Evolutionary conservation across 208 protist species (phyloP).

Genomic region (Zelonia costaricensis): DNA sequence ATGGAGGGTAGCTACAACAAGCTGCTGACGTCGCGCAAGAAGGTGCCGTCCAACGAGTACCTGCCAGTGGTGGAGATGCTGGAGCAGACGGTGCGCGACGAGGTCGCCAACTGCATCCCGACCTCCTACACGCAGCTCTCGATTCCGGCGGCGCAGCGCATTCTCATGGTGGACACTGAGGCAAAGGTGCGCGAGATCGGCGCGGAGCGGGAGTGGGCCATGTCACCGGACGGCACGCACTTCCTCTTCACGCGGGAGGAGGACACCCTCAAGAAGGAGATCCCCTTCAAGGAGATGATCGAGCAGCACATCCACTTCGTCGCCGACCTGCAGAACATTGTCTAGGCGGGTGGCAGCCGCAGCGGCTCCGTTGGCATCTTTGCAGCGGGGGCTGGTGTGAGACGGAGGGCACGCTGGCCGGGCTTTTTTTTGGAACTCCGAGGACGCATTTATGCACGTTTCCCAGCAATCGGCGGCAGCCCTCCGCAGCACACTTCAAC

Average conservation of each 20-base stretch:
- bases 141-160: conserved; percentile 73
- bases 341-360: too few species aligned
- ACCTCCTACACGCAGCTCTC: conserved; percentile 82
- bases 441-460: too few species aligned
- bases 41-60: conserved; percentile 92
- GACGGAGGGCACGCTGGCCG: too few species aligned
- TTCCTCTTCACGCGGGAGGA: conserved; percentile 85
- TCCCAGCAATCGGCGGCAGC: too few species aligned
- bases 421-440: too few species aligned
- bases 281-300: conserved; percentile 85
- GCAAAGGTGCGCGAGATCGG: conserved; percentile 78
- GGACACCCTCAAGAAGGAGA: conserved; percentile 68
- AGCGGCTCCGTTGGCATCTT: too few species aligned
- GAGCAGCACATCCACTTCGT: conserved; percentile 76
- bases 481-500: too few species aligned
- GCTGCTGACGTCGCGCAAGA: conserved; percentile 78
- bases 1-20: conserved; percentile 96
- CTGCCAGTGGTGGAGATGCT: conserved; percentile 90
- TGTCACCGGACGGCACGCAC: conserved; percentile 40
- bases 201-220: conserved; percentile 52
- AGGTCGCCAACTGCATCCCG: conserved; percentile 90
- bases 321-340: conserved; percentile 83
- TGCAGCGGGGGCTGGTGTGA: too few species aligned
- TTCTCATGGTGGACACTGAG: conserved; percentile 82
- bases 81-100: conserved; percentile 85